phyloP scores from a whole-genome alignment of 2,329 filamentous ascomycete genomes.

The Apiospora marii region DNA sequence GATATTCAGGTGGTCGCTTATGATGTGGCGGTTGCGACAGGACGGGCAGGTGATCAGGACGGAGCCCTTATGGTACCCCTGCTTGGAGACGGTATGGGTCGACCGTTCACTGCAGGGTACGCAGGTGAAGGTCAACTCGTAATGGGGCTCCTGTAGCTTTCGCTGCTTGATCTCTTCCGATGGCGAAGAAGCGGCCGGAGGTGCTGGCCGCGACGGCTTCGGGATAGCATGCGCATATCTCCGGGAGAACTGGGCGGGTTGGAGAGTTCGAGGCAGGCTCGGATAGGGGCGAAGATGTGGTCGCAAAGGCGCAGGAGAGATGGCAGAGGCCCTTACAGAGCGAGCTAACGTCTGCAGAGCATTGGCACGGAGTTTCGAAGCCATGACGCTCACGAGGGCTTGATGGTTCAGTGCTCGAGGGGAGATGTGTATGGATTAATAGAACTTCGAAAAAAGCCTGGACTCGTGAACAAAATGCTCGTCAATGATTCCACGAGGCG shows the following conservation, averaged over 20 bases:
- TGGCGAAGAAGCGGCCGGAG: slow-evolving; percentile 20
- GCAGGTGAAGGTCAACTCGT: slow-evolving; percentile 93
- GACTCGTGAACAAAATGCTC: neutral
- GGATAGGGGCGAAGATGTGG: slow-evolving; percentile 35
- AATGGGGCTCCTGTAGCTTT: slow-evolving; percentile 66
- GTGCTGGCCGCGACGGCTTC: slow-evolving; percentile 31
- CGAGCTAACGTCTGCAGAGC: slow-evolving; percentile 31
- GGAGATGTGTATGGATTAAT: neutral
- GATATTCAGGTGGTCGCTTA: slow-evolving; percentile 85
- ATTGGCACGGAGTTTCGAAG: slow-evolving; percentile 28
- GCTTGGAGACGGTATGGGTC: slow-evolving; percentile 87
- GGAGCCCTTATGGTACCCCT: slow-evolving; percentile 92
- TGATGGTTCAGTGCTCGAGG: neutral
- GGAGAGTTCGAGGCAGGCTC: slow-evolving; percentile 36
- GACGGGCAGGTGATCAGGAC: slow-evolving; percentile 87
- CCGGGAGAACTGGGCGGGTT: slow-evolving; percentile 32
- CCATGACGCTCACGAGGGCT: neutral
- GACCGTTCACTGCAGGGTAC: slow-evolving; percentile 82
- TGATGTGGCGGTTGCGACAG: slow-evolving; percentile 89
- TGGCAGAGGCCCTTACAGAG: slow-evolving; percentile 25
- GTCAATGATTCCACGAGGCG: neutral
- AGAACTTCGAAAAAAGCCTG: neutral
- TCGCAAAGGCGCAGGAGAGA: slow-evolving; percentile 26
- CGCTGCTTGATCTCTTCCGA: slow-evolving; percentile 35
- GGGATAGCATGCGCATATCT: slow-evolving; percentile 42